Evolutionary conservation across 179 eudicot genomes (phyloP).

Genomic region (Beta lomatogona): DNA sequence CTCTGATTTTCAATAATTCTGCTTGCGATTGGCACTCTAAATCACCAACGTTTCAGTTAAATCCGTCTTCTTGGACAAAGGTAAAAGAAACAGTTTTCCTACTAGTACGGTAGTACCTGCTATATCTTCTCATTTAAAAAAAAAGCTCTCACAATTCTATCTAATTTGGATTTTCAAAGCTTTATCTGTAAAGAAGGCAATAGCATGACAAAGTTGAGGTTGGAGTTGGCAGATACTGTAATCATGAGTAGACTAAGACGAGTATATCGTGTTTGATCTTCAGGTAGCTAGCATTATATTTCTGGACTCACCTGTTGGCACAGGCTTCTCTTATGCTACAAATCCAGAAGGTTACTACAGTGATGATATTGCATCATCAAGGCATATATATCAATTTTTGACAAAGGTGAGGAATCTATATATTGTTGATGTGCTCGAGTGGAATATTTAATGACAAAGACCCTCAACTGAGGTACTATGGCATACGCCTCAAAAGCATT

Average conservation of each 20-base stretch:
- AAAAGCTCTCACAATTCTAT: neutral
- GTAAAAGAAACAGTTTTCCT: neutral
- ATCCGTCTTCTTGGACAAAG: constrained; percentile 28
- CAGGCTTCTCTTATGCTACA: constrained; percentile 54
- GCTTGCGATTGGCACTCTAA: too few species aligned
- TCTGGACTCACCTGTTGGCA: constrained; percentile 52
- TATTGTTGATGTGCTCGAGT: neutral
- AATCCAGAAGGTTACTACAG: constrained; percentile 23
- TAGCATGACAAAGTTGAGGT: neutral
- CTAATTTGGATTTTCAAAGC: neutral
- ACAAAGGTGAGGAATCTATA: constrained; percentile 17
- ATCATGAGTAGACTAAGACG: neutral
- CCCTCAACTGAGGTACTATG: neutral
- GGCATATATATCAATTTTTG: constrained; percentile 18
- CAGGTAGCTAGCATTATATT: constrained; percentile 49
- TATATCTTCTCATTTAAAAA: neutral
- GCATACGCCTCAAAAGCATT: neutral
- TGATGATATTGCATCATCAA: constrained; percentile 16
- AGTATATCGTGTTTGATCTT: neutral
- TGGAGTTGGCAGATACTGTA: neutral
- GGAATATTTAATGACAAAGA: neutral
- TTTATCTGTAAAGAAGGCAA: neutral
- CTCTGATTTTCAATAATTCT: neutral
- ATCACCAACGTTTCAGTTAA: constrained; percentile 19
- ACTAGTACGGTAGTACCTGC: too few species aligned